A percentile compares a stretch with the other conserved stretches of the same genome.
Evolutionary conservation across 805 yeast species (phyloP).

Genomic region (Wickerhamomyces hampshirensis): DNA sequence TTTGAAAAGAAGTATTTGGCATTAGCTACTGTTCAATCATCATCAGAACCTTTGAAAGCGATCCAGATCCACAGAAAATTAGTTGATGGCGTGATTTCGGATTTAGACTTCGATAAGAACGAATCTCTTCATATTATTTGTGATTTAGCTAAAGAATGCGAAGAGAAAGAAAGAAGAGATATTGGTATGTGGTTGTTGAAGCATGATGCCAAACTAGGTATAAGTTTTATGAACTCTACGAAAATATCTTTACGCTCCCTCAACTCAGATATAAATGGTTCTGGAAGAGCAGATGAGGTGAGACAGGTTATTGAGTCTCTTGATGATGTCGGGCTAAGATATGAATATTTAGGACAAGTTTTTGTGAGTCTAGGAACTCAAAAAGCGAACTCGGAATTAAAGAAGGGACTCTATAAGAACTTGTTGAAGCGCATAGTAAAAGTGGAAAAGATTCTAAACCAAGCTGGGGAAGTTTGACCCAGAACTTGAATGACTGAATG

Average conservation of each 20-base stretch:
- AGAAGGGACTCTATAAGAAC: conserved; percentile 15
- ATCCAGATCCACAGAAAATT: conserved; percentile 9
- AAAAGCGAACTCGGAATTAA: conserved; percentile 10
- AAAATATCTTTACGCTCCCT: conserved; percentile 9
- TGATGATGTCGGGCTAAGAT: conserved; percentile 15
- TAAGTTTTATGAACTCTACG: conserved; percentile 18
- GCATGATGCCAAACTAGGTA: conserved; percentile 18
- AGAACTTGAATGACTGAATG: too few relatives aligned
- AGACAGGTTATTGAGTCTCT: conserved; percentile 12
- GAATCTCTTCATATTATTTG: conserved; percentile 13
- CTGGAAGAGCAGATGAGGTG: conserved; percentile 14
- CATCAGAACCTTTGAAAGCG: conserved; percentile 5
- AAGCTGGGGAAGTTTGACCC: background rate
- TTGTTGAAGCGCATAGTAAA: conserved; percentile 5
- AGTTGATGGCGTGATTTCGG: conserved; percentile 13
- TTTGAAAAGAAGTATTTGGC: conserved; percentile 9
- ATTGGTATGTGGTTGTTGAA: conserved; percentile 19
- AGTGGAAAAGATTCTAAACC: conserved; percentile 4
- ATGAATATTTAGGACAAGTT: conserved; percentile 17
- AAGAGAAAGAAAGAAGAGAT: conserved; percentile 11
- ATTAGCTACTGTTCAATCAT: conserved; percentile 8
- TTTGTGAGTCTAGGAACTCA: conserved; percentile 19
- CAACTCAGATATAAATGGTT: conserved; percentile 5
- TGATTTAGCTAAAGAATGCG: conserved; percentile 7
- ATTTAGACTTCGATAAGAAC: conserved; percentile 3